Conservation (phyloP, 177 flowering plant species). For the Vitis hybrid region DNA sequence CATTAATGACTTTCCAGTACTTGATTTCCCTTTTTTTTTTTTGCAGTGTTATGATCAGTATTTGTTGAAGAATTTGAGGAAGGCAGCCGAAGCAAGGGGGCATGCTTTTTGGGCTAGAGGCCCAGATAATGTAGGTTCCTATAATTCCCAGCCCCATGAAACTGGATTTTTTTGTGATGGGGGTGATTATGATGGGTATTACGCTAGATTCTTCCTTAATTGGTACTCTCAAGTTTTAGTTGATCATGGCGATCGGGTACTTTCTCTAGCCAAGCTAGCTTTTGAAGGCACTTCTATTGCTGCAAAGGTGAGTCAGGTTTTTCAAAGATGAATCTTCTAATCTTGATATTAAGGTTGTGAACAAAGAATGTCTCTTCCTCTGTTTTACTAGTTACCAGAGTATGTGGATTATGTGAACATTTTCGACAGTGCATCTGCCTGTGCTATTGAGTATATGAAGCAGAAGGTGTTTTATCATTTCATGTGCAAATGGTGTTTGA, state of each 20-base stretch:
- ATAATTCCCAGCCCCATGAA: slow-evolving; percentile 79
- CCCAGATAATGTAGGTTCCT: slow-evolving; percentile 91
- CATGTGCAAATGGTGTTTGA: neutral
- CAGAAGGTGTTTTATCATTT: neutral
- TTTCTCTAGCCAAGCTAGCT: slow-evolving; percentile 77
- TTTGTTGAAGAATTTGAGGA: slow-evolving; percentile 66
- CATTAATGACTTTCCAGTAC: too few species aligned
- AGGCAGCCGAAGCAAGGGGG: slow-evolving; percentile 85
- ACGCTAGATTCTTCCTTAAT: slow-evolving; percentile 85
- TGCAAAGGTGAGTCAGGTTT: slow-evolving; percentile 58
- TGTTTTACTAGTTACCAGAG: neutral
- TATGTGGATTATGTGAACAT: neutral
- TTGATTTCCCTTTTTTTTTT: neutral
- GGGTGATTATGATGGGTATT: slow-evolving; percentile 89
- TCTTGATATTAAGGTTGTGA: neutral
- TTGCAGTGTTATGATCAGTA: slow-evolving; percentile 88
- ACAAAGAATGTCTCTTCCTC: neutral
- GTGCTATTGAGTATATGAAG: neutral
- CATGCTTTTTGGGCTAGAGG: slow-evolving; percentile 82
- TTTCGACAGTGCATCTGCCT: neutral
- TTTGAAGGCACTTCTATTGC: slow-evolving; percentile 81
- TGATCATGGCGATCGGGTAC: slow-evolving; percentile 82
- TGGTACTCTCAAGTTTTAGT: slow-evolving; percentile 84
- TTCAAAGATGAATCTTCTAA: neutral
- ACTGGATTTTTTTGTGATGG: slow-evolving; percentile 93